Conservation (phyloP, 2,329 filamentous ascomycete genomes). For the Ophiobolus disseminans region DNA sequence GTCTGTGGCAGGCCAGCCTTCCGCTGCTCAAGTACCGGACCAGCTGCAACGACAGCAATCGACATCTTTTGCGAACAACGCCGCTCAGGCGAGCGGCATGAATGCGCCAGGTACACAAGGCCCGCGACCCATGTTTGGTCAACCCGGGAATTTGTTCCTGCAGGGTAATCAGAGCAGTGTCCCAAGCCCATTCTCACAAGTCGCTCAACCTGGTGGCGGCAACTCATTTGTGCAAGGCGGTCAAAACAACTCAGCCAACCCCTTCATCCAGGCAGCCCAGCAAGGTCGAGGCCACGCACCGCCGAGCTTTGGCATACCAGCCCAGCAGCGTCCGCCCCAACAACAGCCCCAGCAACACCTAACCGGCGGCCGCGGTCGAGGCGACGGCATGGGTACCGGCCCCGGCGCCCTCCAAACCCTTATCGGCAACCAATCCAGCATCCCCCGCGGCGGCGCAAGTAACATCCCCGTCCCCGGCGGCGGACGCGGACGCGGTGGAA, state of each 20-base stretch:
- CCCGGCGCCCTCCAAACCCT: slow-evolving; percentile 37
- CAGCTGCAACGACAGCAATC: no score
- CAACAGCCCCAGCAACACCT: slow-evolving; percentile 31
- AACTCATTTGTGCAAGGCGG: slow-evolving; percentile 13
- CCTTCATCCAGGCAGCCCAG: slow-evolving; percentile 18
- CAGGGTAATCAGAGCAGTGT: slow-evolving; percentile 16
- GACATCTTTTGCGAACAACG: no score
- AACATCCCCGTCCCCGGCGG: slow-evolving; percentile 40
- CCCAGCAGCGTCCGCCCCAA: slow-evolving; percentile 16
- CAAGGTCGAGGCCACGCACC: slow-evolving; percentile 30
- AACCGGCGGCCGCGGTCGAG: slow-evolving; percentile 23
- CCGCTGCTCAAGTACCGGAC: no score
- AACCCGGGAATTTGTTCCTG: no score
- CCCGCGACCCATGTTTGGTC: slow-evolving; percentile 12
- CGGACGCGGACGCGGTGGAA: slow-evolving; percentile 30
- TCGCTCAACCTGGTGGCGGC: no score
- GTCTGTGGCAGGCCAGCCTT: not conserved
- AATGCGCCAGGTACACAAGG: slow-evolving; percentile 20
- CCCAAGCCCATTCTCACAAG: not conserved
- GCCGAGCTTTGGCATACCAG: slow-evolving; percentile 30
- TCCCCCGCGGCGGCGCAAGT: slow-evolving; percentile 41
- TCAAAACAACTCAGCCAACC: slow-evolving; percentile 21
- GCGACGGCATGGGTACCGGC: slow-evolving; percentile 34
- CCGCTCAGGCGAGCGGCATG: slow-evolving; percentile 24
- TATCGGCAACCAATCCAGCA: slow-evolving; percentile 33